phyloP scores from a whole-genome alignment of 177 flowering plant genomes.

The Vitis hybrid region DNA sequence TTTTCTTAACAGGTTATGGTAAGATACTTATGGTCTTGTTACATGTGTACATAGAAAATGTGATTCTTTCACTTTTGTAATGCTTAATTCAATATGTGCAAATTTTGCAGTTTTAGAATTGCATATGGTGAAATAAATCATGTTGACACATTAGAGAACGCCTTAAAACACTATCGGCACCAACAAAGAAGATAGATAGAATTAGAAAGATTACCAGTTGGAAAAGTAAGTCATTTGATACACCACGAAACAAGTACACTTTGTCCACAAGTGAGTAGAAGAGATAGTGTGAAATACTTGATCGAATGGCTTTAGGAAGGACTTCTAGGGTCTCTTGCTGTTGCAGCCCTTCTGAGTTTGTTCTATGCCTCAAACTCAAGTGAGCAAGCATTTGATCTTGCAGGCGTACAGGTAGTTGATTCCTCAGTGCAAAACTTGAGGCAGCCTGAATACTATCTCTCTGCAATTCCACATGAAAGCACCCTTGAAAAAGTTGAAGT shows the following conservation, averaged over 20 bases:
- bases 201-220: conserved; percentile 45
- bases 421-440: conserved; percentile 60
- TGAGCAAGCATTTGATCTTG: conserved; percentile 76
- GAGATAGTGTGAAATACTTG: conserved; percentile 59
- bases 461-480: conserved; percentile 18
- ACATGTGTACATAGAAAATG: too few relatives aligned
- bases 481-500: neutral
- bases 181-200: too few relatives aligned
- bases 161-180: too few relatives aligned
- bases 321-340: conserved; percentile 64
- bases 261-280: conserved; percentile 55
- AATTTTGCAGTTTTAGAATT: too few relatives aligned
- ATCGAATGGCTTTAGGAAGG: conserved; percentile 71
- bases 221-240: conserved; percentile 66
- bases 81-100: too few relatives aligned
- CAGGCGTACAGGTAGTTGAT: conserved; percentile 55
- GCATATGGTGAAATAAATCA: too few relatives aligned
- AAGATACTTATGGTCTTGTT: too few relatives aligned
- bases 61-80: too few relatives aligned
- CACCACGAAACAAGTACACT: conserved; percentile 61
- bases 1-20: too few relatives aligned
- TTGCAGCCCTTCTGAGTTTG: conserved; percentile 70
- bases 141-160: too few relatives aligned
- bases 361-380: conserved; percentile 54
- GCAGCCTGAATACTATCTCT: conserved; percentile 69